Base-by-base conservation (phyloP, 306 rosid species). In the Oxytropis ochrocephala region DNA sequence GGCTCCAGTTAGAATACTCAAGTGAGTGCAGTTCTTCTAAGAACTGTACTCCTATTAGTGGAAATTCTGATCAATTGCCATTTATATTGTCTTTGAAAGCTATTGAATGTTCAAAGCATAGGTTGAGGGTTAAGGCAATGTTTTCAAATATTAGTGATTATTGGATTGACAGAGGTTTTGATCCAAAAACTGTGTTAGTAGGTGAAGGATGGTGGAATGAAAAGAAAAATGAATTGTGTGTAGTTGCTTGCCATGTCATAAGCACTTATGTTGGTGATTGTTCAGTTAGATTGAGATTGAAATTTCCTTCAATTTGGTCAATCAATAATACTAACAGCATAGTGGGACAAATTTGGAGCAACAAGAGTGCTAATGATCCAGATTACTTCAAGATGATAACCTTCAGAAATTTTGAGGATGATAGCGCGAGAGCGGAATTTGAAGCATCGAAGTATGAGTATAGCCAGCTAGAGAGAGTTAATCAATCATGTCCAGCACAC, bases 171-270 rank as follows among this genome's bases (percentile, higher is more conserved):
- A 47, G n/a, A 1, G 59, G 9, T 68, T 74, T 84, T 24, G 70
- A 36, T 65, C 85, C 88, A 21, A 51, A 77, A 3, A 76, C 68
- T 29, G 62, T 68, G 39, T 67, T 86, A 35, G 35, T 82, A 14
- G 87, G 89, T 5, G 91, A 89, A 78, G 91, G 88, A 11, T 74
- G 82, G 72, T 89, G 96, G 88, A 70, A 89, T 70, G 79, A 69
- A 19, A 80, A 77, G 60, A 74, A 68, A 29, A 71, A 82, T 58
- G 66, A 48, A 18, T 44, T 86, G 3, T 13, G 39, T 50, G 18
- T 82, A 27, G 80, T 76, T 33, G 89, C 81, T 54, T 88, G 91
- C 17, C 77, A 27, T 30, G 24, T 86, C 70, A 42, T 5, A 33
- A 33, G 7, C 38, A 64, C 80, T 71, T 78, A 5, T 13, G 83